Conservation (phyloP, 1,139 yeast genomes). For the Yamadazyma siamensis region DNA sequence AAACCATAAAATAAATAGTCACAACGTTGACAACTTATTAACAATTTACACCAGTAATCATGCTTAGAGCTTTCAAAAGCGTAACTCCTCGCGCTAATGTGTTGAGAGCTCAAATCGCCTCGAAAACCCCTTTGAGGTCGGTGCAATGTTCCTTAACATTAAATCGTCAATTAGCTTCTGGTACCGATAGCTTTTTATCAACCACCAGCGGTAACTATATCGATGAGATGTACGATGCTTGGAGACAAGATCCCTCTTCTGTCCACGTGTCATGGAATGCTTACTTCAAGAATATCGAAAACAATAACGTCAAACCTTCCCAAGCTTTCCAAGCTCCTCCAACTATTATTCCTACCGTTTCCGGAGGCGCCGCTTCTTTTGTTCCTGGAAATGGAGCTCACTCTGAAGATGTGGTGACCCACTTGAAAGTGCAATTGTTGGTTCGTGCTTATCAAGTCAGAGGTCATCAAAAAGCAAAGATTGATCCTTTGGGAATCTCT, state of each 20-base stretch:
- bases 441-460: conserved; percentile 99
- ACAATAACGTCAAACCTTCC: conserved; percentile 64
- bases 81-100: conserved; percentile 34
- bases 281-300: conserved; percentile 85
- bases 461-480: conserved; percentile 93
- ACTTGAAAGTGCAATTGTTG: conserved; percentile 90
- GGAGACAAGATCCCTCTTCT: conserved; percentile 85
- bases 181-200: conserved; percentile 70
- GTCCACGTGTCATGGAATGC: conserved; percentile 98
- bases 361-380: conserved; percentile 66
- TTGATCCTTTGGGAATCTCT: conserved; percentile 90
- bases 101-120: conserved; percentile 16
- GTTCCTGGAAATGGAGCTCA: conserved; percentile 45
- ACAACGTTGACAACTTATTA: conserved; percentile 1
- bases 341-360: conserved; percentile 69
- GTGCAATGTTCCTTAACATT: conserved; percentile 11
- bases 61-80: conserved; percentile 47
- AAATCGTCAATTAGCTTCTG: conserved; percentile 72
- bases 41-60: conserved; percentile 9
- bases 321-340: conserved; percentile 90
- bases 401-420: conserved; percentile 72
- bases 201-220: conserved; percentile 87
- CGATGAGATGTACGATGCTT: conserved; percentile 96
- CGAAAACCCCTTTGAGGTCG: conserved; percentile 5
- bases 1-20: conserved; percentile 5